Evolutionary conservation across 495 filamentous ascomycete species (phyloP).

Genomic region (Penicillium salamii): DNA sequence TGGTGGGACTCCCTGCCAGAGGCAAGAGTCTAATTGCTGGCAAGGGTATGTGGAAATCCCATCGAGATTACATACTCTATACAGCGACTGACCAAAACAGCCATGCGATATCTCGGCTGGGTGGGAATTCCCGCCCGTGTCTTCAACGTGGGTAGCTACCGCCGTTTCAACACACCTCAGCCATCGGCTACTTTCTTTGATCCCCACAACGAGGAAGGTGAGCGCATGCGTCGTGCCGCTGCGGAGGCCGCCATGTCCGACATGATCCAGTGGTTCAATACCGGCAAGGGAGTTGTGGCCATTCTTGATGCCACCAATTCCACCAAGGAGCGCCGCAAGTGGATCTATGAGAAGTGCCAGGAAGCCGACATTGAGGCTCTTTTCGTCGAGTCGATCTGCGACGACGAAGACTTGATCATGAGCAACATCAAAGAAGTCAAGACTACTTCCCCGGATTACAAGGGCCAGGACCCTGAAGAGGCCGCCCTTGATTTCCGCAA

Average conservation of each 20-base stretch:
- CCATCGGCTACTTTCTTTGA: constrained; percentile 93
- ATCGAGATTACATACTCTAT: not conserved
- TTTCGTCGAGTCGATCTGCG: constrained; percentile 94
- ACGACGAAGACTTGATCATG: constrained; percentile 93
- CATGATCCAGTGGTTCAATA: constrained; percentile 86
- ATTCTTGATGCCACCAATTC: constrained; percentile 96
- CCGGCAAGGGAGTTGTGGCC: constrained; percentile 72
- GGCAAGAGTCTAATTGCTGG: constrained; percentile 97
- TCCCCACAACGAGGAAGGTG: constrained; percentile 79
- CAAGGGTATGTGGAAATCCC: constrained; percentile 63
- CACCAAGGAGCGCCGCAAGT: constrained; percentile 80
- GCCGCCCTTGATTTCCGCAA: constrained; percentile 90
- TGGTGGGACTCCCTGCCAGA: constrained; percentile 93
- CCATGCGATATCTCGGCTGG: constrained; percentile 93
- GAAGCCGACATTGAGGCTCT: constrained; percentile 79
- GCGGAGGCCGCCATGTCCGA: constrained; percentile 86
- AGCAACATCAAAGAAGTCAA: constrained; percentile 97
- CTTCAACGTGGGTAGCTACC: constrained; percentile 97
- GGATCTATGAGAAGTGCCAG: constrained; percentile 77
- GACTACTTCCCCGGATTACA: constrained; percentile 91
- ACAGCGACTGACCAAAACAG: constrained; percentile 41
- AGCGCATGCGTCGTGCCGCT: constrained; percentile 80
- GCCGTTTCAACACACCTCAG: constrained; percentile 79
- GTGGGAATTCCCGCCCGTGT: constrained; percentile 86
- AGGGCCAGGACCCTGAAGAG: constrained; percentile 85